Evolutionary conservation across 768 basidiomycete species (phyloP), one percentile per base, ranked within the genome.

Genomic region (Lyophyllum decastes): DNA sequence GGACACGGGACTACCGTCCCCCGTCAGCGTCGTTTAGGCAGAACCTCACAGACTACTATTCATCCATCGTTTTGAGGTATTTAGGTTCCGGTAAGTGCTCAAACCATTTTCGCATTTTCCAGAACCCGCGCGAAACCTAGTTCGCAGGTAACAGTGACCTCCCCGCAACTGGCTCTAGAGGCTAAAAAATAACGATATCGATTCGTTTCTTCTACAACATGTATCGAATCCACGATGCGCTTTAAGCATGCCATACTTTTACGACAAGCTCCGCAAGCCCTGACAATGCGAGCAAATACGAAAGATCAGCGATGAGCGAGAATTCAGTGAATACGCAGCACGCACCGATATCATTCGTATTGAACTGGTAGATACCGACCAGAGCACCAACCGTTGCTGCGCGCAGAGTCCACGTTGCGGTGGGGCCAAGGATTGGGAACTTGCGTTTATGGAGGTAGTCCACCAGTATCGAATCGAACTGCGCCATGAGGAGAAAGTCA

Each of bases 261-360:
- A 85, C 78, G 66, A 95, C 86, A 55, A 95, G 77, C 74, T 97
- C 94, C 7, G 92, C 92, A 52, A 95, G 73, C 65, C 94, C 94
- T 95, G 62, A 12, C 5, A 59, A 49, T 40, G 30, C 30, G 26
- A 54, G 16, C 40, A 19, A 41, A 41, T n/a, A 19, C 16, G 16
- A 41, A 5, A 19, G 30, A 41, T 27, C 10, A 60, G 35, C 33
- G 55, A 24, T 12, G 34, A 8, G 43, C 2, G 24, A 34, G 17
- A 47, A 50, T 35, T 6, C 14, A 54, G 52, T 10, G 38, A 8
- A 30, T 38, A 49, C 25, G n/a, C 6, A 10, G 46, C 8, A 80
- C 91, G 63, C 64, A 97, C 97, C 95, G 61, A 99, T 87, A 70
- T 98, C 96, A 69, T 96, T 94, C 43, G 97, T 98, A 78, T 98